phyloP scores from a whole-genome alignment of 2,329 filamentous ascomycete species.

The Alternaria brassicicola region DNA sequence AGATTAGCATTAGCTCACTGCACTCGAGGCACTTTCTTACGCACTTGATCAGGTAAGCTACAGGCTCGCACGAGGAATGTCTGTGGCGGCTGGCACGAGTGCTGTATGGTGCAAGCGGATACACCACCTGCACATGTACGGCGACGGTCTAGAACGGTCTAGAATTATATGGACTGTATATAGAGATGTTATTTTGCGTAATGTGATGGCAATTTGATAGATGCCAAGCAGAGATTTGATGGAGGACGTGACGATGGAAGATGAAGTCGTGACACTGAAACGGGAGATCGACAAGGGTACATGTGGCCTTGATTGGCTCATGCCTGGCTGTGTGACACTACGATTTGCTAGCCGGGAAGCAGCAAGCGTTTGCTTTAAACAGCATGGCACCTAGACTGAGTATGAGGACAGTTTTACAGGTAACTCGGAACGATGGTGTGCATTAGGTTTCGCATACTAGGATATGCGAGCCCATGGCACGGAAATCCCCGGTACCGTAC shows the following conservation, averaged over 20 bases:
- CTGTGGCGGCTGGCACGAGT: background rate
- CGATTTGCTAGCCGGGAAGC: background rate
- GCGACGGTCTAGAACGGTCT: background rate
- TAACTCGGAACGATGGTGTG: background rate
- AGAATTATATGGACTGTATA: background rate
- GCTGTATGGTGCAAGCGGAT: background rate
- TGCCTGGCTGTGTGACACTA: background rate
- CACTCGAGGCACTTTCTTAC: background rate
- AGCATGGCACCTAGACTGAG: background rate
- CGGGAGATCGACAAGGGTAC: slow-evolving; percentile 6
- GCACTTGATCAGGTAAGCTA: background rate
- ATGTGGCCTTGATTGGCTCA: slow-evolving; percentile 3
- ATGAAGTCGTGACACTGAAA: slow-evolving; percentile 2
- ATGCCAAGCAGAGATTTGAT: slow-evolving; percentile 2
- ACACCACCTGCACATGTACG: background rate
- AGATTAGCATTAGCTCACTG: background rate
- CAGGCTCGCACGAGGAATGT: background rate
- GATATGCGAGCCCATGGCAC: background rate
- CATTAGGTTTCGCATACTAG: background rate
- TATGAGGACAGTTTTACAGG: background rate
- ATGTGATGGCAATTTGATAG: background rate
- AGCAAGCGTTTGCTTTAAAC: background rate
- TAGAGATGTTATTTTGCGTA: background rate
- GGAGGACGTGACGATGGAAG: background rate
- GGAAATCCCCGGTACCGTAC: background rate